These are phyloP conservation scores for Chalaropsis ovoidea DNA, from an alignment of 2,329 filamentous ascomycete genomes.

Conservation along the genomic window DNA sequence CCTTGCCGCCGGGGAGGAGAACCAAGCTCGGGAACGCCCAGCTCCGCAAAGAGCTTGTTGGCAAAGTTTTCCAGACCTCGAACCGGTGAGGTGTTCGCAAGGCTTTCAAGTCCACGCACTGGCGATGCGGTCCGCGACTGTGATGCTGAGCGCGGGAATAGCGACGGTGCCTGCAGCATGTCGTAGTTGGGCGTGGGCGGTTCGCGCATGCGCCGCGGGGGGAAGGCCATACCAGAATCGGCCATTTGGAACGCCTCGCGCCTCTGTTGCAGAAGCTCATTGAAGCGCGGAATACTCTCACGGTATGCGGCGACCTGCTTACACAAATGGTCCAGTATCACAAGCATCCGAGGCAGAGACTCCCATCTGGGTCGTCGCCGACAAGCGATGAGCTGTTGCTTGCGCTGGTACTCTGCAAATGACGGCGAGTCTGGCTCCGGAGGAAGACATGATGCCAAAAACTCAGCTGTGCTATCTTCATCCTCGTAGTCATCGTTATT, in stretches of 20 bases:
- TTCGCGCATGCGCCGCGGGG: constrained; percentile 27
- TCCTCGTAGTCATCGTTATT: constrained; percentile 38
- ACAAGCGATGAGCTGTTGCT: constrained; percentile 32
- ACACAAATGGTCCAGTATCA: constrained; percentile 49
- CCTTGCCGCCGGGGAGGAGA: constrained; percentile 25
- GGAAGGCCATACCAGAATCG: constrained; percentile 39
- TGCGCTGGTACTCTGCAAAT: constrained; percentile 34
- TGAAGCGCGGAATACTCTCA: constrained; percentile 57
- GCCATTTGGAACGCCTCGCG: constrained; percentile 55
- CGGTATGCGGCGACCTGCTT: constrained; percentile 55
- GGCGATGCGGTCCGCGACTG: constrained; percentile 40
- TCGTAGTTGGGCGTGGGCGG: constrained; percentile 27
- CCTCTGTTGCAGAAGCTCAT: constrained; percentile 57
- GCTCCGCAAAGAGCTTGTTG: constrained; percentile 51
- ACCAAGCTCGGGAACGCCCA: constrained; percentile 40
- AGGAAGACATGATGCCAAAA: constrained; percentile 31
- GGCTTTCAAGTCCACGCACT: constrained; percentile 37
- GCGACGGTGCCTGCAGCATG: constrained; percentile 21
- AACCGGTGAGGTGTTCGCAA: constrained; percentile 12
- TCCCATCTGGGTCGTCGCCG: constrained; percentile 47
- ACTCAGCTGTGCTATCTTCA: constrained; percentile 28
- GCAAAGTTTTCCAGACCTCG: constrained; percentile 48
- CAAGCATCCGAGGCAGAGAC: constrained; percentile 45
- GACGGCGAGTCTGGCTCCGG: constrained; percentile 36
- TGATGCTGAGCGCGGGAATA: constrained; percentile 36